Evolutionary conservation across 2,329 filamentous ascomycete species (phyloP).

Genomic region (Metarhizium guizhouense): DNA sequence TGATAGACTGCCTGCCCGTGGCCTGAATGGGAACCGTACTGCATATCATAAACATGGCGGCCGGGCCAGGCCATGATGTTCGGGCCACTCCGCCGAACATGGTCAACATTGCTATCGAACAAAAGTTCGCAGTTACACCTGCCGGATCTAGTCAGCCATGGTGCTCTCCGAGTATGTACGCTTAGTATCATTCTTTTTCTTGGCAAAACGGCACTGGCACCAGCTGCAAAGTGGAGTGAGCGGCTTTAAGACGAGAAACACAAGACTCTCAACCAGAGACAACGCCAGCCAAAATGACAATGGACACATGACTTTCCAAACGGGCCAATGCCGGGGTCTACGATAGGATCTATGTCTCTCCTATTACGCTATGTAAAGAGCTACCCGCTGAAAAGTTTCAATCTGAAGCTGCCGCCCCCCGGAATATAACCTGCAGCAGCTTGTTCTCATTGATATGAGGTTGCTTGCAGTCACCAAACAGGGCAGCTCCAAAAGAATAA

Average conservation of each 20-base stretch:
- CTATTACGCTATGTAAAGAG: neutral
- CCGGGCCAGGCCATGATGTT: neutral
- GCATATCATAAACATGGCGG: neutral
- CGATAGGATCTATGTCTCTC: neutral
- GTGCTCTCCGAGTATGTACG: neutral
- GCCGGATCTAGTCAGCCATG: neutral
- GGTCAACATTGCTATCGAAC: neutral
- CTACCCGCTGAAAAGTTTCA: neutral
- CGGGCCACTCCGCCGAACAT: neutral
- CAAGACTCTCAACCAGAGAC: neutral
- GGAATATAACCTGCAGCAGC: neutral
- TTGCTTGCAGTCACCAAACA: neutral
- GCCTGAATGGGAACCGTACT: neutral
- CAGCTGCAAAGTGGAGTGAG: neutral
- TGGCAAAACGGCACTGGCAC: neutral
- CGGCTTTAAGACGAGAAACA: neutral
- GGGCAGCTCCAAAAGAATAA: neutral
- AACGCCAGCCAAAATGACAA: neutral
- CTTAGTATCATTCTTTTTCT: neutral
- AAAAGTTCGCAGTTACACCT: neutral
- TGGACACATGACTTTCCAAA: neutral
- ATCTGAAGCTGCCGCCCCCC: neutral
- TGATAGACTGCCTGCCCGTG: neutral
- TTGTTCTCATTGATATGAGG: neutral
- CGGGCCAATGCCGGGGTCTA: too few relatives aligned